Evolutionary conservation across 106 monocot genomes (phyloP).

Genomic region (Dioscorea zingiberensis): DNA sequence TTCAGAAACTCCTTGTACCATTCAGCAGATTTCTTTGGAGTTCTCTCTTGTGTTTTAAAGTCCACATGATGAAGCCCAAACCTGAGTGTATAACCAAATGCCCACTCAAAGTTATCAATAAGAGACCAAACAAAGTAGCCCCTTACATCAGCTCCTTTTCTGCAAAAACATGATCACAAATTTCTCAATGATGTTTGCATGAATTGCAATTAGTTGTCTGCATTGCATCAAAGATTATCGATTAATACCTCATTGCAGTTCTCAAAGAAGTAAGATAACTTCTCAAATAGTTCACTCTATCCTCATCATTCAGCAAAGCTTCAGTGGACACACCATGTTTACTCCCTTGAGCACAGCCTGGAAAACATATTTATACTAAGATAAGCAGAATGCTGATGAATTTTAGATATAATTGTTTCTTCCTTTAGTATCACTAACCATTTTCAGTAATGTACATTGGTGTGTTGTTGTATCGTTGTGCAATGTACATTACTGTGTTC

Average conservation of each 20-base stretch:
- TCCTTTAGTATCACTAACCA: slow-evolving; percentile 18
- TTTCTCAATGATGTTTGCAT: background rate
- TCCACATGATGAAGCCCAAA: slow-evolving; percentile 59
- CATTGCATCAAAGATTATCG: background rate
- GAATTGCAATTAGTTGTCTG: background rate
- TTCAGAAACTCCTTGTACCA: slow-evolving; percentile 41
- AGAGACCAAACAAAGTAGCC: slow-evolving; percentile 59
- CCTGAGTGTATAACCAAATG: slow-evolving; percentile 21
- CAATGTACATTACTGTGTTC: slow-evolving; percentile 35
- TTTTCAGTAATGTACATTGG: slow-evolving; percentile 69
- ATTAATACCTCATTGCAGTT: slow-evolving; percentile 40
- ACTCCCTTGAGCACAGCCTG: slow-evolving; percentile 33
- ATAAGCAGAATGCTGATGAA: background rate
- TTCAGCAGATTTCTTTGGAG: slow-evolving; percentile 35
- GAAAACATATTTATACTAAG: background rate
- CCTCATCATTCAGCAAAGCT: slow-evolving; percentile 32
- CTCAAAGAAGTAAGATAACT: slow-evolving; percentile 28
- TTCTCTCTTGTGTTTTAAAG: slow-evolving; percentile 25
- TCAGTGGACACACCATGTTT: slow-evolving; percentile 4
- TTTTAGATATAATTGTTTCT: background rate
- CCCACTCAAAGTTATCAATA: slow-evolving; percentile 55
- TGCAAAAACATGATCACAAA: slow-evolving; percentile 6
- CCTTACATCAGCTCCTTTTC: slow-evolving; percentile 46
- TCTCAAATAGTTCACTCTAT: slow-evolving; percentile 28
- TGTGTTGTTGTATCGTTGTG: slow-evolving; percentile 55